These are phyloP conservation scores for Volvox carteri DNA, from an alignment of 163 green algal genomes.

Conservation along the genomic window DNA sequence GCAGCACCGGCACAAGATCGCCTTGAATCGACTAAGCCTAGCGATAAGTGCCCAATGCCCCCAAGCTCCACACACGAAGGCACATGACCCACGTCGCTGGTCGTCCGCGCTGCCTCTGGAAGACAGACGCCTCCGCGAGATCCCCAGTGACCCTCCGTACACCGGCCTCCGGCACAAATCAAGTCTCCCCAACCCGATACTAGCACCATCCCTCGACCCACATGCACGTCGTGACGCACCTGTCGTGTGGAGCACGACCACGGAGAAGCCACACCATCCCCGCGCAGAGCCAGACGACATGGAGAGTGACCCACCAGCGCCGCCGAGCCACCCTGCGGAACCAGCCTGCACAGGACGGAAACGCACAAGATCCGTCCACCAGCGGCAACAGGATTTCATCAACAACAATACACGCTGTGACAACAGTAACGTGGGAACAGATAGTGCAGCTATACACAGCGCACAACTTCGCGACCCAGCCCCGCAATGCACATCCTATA, in stretches of 20 bases:
- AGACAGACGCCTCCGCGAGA: constrained; percentile 2
- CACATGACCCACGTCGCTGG: no score
- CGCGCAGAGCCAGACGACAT: neutral
- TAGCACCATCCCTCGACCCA: no score
- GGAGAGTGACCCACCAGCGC: neutral
- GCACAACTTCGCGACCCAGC: no score
- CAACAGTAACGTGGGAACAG: neutral
- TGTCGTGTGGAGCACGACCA: neutral
- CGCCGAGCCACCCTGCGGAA: neutral
- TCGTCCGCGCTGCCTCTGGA: no score
- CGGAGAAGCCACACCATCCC: neutral
- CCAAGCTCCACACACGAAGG: no score
- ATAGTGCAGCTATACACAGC: no score
- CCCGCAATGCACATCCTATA: no score
- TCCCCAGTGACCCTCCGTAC: constrained; percentile 6
- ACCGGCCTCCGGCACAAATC: constrained; percentile 24
- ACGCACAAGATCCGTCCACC: neutral
- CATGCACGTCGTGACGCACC: neutral
- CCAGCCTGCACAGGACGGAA: no score
- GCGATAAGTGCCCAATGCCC: no score
- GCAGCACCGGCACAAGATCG: no score
- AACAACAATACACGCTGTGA: constrained; percentile 15
- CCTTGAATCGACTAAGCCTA: no score
- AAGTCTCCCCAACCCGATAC: constrained; percentile 7
- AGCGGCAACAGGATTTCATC: constrained; percentile 11